Evolutionary conservation across 805 yeast genomes (phyloP).

Genomic region (Teunomyces tritomae): DNA sequence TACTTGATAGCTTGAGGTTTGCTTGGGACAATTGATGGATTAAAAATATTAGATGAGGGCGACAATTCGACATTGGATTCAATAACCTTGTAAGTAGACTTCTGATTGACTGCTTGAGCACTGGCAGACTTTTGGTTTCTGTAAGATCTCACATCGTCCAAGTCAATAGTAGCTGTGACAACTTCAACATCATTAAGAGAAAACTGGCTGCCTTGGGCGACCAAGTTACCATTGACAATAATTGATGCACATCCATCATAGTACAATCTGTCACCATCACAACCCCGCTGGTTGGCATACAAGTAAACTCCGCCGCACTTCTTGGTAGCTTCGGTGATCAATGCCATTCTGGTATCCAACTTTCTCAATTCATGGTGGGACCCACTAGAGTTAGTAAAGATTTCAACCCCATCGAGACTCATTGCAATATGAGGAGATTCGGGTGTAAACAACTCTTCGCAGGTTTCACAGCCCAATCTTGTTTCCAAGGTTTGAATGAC

Average conservation of each 20-base stretch:
- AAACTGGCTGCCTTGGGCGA: conserved; percentile 93
- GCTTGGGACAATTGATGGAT: conserved; percentile 62
- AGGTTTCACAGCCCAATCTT: conserved; percentile 94
- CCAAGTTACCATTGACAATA: conserved; percentile 85
- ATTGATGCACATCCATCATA: conserved; percentile 97
- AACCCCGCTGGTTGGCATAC: conserved; percentile 93
- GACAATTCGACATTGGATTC: conserved; percentile 65
- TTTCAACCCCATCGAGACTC: conserved; percentile 96
- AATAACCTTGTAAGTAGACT: conserved; percentile 50
- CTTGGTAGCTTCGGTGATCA: conserved; percentile 88
- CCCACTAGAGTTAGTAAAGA: conserved; percentile 92
- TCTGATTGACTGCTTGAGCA: conserved; percentile 56
- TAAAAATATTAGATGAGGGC: conserved; percentile 57
- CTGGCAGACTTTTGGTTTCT: conserved; percentile 76
- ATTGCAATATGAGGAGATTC: conserved; percentile 89
- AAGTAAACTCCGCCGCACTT: conserved; percentile 96
- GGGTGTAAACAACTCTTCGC: conserved; percentile 97
- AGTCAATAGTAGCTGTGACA: conserved; percentile 88
- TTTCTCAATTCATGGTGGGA: conserved; percentile 97
- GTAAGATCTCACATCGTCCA: conserved; percentile 86
- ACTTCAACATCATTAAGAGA: conserved; percentile 91
- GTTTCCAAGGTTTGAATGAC: conserved; percentile 82
- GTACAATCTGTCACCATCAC: conserved; percentile 96
- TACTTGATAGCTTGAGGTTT: conserved; percentile 49
- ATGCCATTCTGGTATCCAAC: conserved; percentile 75